A percentile compares a stretch with the other conserved stretches of the same genome.
These are phyloP conservation scores for Dysphania ambrosioides DNA, from an alignment of 148 eudicot species.

Conservation along the genomic window DNA sequence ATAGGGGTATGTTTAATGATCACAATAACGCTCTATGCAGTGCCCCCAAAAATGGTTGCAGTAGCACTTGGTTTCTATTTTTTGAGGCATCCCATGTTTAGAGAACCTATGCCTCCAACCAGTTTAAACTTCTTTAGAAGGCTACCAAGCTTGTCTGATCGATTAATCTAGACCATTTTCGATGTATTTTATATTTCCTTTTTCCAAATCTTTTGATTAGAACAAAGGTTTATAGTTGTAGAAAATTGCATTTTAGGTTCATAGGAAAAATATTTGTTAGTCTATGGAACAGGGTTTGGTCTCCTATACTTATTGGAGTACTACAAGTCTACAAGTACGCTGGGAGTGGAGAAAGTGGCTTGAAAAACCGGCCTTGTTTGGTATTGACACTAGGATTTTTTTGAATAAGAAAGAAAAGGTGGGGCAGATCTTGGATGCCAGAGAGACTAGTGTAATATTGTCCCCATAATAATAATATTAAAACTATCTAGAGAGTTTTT, in stretches of 20 bases:
- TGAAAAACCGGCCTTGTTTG: background rate
- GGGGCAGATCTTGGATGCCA: slow-evolving; percentile 24
- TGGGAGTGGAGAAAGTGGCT: slow-evolving; percentile 10
- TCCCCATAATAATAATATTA: slow-evolving; percentile 13
- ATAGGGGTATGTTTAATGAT: slow-evolving; percentile 67
- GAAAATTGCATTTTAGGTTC: slow-evolving; percentile 11
- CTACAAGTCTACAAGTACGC: slow-evolving; percentile 13
- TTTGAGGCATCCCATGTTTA: slow-evolving; percentile 95
- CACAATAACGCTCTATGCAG: slow-evolving; percentile 64
- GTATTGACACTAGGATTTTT: slow-evolving; percentile 26
- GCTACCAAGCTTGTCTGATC: slow-evolving; percentile 88
- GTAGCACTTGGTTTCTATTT: slow-evolving; percentile 96
- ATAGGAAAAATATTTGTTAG: slow-evolving; percentile 17
- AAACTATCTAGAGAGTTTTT: too few relatives aligned
- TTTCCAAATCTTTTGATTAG: background rate
- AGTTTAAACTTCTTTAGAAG: slow-evolving; percentile 85
- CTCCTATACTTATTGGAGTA: background rate
- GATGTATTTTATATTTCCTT: background rate
- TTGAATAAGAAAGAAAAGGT: background rate
- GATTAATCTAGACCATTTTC: slow-evolving; percentile 47
- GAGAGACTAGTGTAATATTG: slow-evolving; percentile 19
- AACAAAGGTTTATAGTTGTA: background rate
- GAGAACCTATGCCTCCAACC: slow-evolving; percentile 96
- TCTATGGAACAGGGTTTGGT: slow-evolving; percentile 16
- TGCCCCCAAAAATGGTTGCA: slow-evolving; percentile 95